phyloP scores from a whole-genome alignment of 2,329 filamentous ascomycete genomes.

The Talaromyces sp. region DNA sequence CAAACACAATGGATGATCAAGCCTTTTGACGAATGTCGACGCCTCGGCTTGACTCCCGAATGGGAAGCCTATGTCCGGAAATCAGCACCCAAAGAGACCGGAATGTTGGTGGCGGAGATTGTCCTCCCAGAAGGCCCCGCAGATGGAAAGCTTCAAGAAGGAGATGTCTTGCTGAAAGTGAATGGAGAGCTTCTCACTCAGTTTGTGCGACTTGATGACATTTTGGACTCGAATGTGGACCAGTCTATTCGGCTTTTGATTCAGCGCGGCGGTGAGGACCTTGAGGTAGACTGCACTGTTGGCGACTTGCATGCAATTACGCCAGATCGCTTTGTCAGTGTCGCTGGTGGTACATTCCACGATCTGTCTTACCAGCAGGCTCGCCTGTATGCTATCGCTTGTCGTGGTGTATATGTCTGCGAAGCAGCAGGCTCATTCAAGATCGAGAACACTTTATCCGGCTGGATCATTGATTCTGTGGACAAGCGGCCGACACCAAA shows the following conservation, averaged over 20 bases:
- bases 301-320: constrained; percentile 92
- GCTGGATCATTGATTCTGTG: constrained; percentile 89
- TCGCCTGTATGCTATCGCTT: constrained; percentile 88
- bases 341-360: constrained; percentile 92
- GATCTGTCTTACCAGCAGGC: constrained; percentile 96
- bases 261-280: constrained; percentile 82
- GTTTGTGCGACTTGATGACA: constrained; percentile 86
- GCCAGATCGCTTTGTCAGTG: constrained; percentile 90
- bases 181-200: constrained; percentile 91
- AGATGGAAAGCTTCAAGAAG: constrained; percentile 82
- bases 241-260: constrained; percentile 74
- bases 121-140: constrained; percentile 88
- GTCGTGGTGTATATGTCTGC: constrained; percentile 90
- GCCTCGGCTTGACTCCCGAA: constrained; percentile 76
- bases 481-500: constrained; percentile 90
- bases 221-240: constrained; percentile 83
- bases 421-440: constrained; percentile 94
- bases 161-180: constrained; percentile 88
- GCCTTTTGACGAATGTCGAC: constrained; percentile 92
- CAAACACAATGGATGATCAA: constrained; percentile 97
- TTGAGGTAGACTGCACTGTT: constrained; percentile 79
- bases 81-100: constrained; percentile 85
- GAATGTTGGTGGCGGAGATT: constrained; percentile 95
- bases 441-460: constrained; percentile 84
- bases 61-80: constrained; percentile 84